Evolutionary conservation across 2,329 filamentous ascomycete genomes (phyloP).

Genomic region (Berkeleyomyces basicola): DNA sequence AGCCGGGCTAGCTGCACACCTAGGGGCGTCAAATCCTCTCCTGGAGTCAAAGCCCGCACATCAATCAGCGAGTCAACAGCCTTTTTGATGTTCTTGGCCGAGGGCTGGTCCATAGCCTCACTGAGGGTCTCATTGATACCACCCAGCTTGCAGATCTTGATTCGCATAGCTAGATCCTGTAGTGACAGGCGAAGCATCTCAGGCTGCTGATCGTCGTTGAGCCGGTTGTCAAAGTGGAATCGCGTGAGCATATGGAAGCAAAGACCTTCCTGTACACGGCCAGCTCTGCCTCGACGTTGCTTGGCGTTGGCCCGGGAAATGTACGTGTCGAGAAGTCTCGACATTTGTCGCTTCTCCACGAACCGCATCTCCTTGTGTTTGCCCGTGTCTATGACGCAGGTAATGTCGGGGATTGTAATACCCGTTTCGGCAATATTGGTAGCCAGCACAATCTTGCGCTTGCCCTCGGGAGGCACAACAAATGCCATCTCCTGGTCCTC

Average conservation of each 20-base stretch:
- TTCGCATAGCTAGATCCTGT: slow-evolving; percentile 85
- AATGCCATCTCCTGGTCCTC: slow-evolving; percentile 95
- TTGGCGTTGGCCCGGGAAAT: slow-evolving; percentile 93
- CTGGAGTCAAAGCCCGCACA: slow-evolving; percentile 67
- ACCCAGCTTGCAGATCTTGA: slow-evolving; percentile 94
- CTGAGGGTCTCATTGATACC: slow-evolving; percentile 80
- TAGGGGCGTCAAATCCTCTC: slow-evolving; percentile 72
- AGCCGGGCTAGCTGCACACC: slow-evolving; percentile 75
- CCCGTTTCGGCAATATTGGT: slow-evolving; percentile 98
- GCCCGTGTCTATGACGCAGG: slow-evolving; percentile 88
- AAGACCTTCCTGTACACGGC: slow-evolving; percentile 83
- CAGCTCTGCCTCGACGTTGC: slow-evolving; percentile 81
- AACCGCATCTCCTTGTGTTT: slow-evolving; percentile 98
- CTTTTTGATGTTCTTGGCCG: slow-evolving; percentile 77
- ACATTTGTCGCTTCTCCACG: slow-evolving; percentile 82
- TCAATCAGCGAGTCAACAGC: slow-evolving; percentile 89
- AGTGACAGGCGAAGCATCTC: slow-evolving; percentile 90
- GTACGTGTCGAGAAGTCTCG: slow-evolving; percentile 80
- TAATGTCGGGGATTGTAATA: slow-evolving; percentile 96
- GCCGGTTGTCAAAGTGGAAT: slow-evolving; percentile 65
- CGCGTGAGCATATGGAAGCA: slow-evolving; percentile 96
- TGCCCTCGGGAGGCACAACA: slow-evolving; percentile 60
- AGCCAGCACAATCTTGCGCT: slow-evolving; percentile 84
- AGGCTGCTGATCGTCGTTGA: slow-evolving; percentile 86
- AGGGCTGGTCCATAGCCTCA: slow-evolving; percentile 78